Conservation (phyloP, 805 yeast species). For the Debaryomyces prosopidis region DNA sequence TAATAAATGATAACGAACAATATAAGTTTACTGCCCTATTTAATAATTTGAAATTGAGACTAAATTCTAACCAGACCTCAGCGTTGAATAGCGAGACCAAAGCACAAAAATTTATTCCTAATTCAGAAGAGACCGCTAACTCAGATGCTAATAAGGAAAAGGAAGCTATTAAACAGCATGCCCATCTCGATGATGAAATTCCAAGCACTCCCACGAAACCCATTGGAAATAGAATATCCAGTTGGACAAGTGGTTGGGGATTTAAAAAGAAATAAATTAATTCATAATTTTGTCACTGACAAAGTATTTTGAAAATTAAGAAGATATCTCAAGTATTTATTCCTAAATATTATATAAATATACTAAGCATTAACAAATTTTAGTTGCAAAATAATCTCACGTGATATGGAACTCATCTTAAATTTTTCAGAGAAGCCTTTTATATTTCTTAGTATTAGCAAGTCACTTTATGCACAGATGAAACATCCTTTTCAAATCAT, state of each 20-base stretch:
- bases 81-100: conserved; percentile 16
- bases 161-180: neutral
- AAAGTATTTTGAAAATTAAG: too few relatives aligned
- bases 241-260: conserved; percentile 11
- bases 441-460: neutral
- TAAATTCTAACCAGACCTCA: conserved; percentile 6
- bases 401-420: too few relatives aligned
- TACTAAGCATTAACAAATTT: neutral
- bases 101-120: conserved; percentile 20
- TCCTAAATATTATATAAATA: too few relatives aligned
- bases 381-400: neutral
- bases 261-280: conserved; percentile 5
- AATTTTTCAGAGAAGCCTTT: too few relatives aligned
- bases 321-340: too few relatives aligned
- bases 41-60: conserved; percentile 19
- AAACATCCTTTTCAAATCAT: conserved; percentile 73
- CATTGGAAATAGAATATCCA: conserved; percentile 5
- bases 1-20: conserved; percentile 17
- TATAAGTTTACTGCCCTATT: conserved; percentile 25
- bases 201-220: neutral
- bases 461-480: conserved; percentile 27
- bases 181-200: neutral
- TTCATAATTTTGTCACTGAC: too few relatives aligned
- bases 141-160: neutral
- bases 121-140: conserved; percentile 2